A percentile compares a stretch with the other conserved stretches of the same genome.
Evolutionary conservation across 2,329 filamentous ascomycete genomes (phyloP).

Genomic region (Colletotrichum limetticola): DNA sequence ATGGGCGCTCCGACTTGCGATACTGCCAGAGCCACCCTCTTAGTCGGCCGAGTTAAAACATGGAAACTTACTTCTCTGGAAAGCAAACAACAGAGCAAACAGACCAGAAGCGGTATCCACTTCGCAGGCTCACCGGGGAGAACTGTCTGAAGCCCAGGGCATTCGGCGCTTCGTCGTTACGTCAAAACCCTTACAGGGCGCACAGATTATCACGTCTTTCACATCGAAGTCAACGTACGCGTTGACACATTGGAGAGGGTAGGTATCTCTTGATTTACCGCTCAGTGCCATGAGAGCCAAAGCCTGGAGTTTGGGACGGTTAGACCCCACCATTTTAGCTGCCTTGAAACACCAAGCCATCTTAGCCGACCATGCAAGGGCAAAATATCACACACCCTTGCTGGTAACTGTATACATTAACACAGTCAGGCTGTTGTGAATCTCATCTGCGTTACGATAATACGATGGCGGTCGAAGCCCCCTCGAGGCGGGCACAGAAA

Average conservation of each 20-base stretch:
- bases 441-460: neutral
- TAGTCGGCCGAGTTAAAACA: neutral
- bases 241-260: neutral
- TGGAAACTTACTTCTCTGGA: neutral
- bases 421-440: conserved; percentile 1
- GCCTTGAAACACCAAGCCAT: conserved; percentile 26
- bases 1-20: conserved; percentile 6
- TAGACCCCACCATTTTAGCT: conserved; percentile 11
- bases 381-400: neutral
- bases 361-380: conserved; percentile 30
- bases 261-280: neutral
- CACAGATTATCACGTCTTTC: conserved; percentile 4
- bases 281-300: neutral
- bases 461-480: neutral
- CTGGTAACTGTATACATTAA: neutral
- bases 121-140: neutral
- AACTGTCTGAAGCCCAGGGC: neutral
- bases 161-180: neutral
- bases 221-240: neutral
- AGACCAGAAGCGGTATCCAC: neutral
- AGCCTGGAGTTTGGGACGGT: conserved; percentile 8
- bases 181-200: neutral
- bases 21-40: neutral
- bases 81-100: neutral
- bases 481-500: neutral